Evolutionary conservation across 225 moss, liverwort and hornwort genomes (phyloP), one percentile per base, ranked within the genome.

Genomic region (Bryum argenteum): DNA sequence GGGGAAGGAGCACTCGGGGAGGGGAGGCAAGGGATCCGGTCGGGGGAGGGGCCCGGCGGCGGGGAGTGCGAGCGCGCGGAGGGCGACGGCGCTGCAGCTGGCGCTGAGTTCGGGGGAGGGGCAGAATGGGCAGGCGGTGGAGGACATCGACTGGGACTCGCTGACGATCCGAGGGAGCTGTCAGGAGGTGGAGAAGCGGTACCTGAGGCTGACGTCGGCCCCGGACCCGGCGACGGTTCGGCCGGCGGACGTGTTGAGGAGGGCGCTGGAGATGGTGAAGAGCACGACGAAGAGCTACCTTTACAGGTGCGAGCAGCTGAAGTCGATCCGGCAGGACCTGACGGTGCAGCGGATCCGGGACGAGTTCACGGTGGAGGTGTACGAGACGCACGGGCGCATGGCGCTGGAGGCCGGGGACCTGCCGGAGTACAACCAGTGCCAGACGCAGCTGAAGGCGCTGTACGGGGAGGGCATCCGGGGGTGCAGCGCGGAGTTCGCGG

Each of bases 81-180:
- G 98, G 43, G 94, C 94, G 50, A 91, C 94, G 63, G 98, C 91
- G 19, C 17, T 94, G 58, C 88, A 94, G 65, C 72, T 98, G 73
- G 88, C 94, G 17, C 76, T 88, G 79, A 82, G 79, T 54, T 92
- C 88, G 22, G 92, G 72, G 11, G 94, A 98, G 58, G 72, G 85
- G 15, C 87, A 84, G 66, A 92, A 88, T 16, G 98, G 94, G 16
- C 82, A 81, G 2, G 87, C 94, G 17, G 98, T 98, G 67, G 98
- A 98, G 81, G 98, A 98, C 72, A 92, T 98, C 58, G 94, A 92
- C 71, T 98, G 98, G 98, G 98, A 98, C 77, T 91, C 94, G 37
- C 62, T 98, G 79, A 98, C 98, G 47, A 89, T 98, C 55, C 89
- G 88, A 47, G 98, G 98, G 43, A 92, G 89, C 1, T 94, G 86